These are phyloP conservation scores for Sporopachydermia quercuum DNA, from an alignment of 805 yeast species.

Conservation along the genomic window DNA sequence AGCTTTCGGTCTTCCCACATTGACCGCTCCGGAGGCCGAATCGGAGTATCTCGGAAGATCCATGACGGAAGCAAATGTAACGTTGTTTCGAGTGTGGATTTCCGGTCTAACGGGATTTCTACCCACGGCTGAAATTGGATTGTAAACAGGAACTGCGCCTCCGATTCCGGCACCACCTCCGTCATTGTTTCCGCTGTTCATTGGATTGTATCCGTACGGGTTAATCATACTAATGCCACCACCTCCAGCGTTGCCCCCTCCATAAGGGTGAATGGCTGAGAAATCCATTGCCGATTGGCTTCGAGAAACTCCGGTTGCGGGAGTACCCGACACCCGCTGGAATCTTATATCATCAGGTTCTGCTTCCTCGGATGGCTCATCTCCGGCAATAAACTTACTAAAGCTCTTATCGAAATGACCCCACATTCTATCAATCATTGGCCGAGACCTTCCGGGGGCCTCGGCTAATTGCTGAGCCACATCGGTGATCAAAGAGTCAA, in stretches of 20 bases:
- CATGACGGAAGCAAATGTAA: not conserved
- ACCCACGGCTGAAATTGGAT: no score
- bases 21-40: no score
- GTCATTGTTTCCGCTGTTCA: no score
- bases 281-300: conserved; percentile 1
- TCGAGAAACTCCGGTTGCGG: conserved; percentile 7
- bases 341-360: conserved; percentile 12
- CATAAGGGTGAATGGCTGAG: not conserved
- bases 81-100: no score
- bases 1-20: no score
- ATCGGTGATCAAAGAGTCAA: conserved; percentile 12
- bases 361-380: conserved; percentile 26
- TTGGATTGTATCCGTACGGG: no score
- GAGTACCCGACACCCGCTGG: conserved; percentile 14
- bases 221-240: no score
- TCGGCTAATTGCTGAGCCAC: conserved; percentile 6
- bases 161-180: no score
- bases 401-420: conserved; percentile 73
- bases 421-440: conserved; percentile 73
- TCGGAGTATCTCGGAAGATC: not conserved
- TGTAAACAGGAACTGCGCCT: no score
- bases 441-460: conserved; percentile 14
- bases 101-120: no score
- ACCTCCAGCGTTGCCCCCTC: not conserved
- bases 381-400: conserved; percentile 75